Base-by-base conservation (phyloP, 352 stramenopile genomes). In the Phytophthora cactorum region DNA sequence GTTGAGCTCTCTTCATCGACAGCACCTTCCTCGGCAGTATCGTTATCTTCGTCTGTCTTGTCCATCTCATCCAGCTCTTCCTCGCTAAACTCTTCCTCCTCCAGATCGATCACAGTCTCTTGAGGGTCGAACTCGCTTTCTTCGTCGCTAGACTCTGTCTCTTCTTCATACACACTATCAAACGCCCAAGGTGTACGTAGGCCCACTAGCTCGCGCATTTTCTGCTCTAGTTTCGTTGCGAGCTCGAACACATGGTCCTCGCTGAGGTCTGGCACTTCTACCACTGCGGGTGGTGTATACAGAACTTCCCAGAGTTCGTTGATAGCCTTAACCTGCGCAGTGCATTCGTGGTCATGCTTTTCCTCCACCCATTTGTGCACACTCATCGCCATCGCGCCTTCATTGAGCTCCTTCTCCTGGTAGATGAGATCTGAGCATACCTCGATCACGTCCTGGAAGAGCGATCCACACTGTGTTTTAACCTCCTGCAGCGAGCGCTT, bases 361-460 rank as follows among this genome's bases (percentile, higher is more conserved):
- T 91, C 77, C 64, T 94, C 84, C 17, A 94, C 79, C 88, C 88
- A 96, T 56, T 91, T 92, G 74, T 96, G 88, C 39, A 93, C 86
- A 41, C 88, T 96, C 83, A 94, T 92, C 17, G 88, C 88, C 88
- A 96, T 96, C 6, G 81, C 81, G 32, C 86, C 86, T 84, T 96
- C 88, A 46, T 84, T 90, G 12, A 96, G 52, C 22, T 75, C 75
- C 44, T 82, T 83, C 53, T 89, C 65, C 50, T 80, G 73, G 60
- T 96, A 96, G n/a, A 94, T 82, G n/a, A 96, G 60, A 32, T 96
- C 88, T 5, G 86, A 94, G 41, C 86, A 90, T 54, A 94, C 86
- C 51, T 96, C 88, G 53, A 96, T 89, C 36, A 92, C 82, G 52
- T 96, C 88, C 52, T 96, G 88, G 56, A 93, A 91, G 2, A 96